Evolutionary conservation across 345 rosid genomes (phyloP).

Genomic region (Rhizophora apiculata): DNA sequence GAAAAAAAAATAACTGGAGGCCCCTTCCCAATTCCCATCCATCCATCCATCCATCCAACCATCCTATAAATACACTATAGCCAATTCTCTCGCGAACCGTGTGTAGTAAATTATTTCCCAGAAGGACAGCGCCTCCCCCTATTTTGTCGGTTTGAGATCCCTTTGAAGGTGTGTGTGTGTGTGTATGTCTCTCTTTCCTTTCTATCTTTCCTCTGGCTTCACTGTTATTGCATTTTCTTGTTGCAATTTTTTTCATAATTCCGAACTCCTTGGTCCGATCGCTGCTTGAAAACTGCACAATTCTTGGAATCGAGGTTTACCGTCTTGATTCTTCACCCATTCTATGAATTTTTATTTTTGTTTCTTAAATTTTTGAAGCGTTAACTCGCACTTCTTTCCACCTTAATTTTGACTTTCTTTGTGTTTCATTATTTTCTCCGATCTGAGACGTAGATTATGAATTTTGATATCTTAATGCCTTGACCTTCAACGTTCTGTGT

Average conservation of each 20-base stretch:
- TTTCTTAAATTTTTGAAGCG: not conserved
- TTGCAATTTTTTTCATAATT: not conserved
- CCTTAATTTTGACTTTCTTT: no score
- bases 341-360: not conserved
- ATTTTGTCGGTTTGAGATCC: not conserved
- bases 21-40: not conserved
- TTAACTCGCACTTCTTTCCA: no score
- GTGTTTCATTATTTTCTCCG: slow-evolving; percentile 7
- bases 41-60: slow-evolving; percentile 9
- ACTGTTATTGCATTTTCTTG: not conserved
- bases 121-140: slow-evolving; percentile 9
- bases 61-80: slow-evolving; percentile 17
- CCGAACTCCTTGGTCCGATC: not conserved
- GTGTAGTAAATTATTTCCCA: not conserved
- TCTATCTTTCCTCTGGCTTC: not conserved
- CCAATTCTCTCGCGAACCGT: not conserved
- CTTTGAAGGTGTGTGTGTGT: not conserved
- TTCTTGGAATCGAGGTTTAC: not conserved
- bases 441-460: slow-evolving; percentile 6
- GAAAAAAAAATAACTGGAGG: no score
- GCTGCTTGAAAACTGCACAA: not conserved
- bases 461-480: not conserved
- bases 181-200: not conserved
- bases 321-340: no score
- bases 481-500: not conserved